Percentiles rank a stretch among this genome's conserved stretches.
These are phyloP conservation scores for Umbelopsis sp. DNA, from an alignment of 371 early-diverging fungal species.

Conservation along the genomic window DNA sequence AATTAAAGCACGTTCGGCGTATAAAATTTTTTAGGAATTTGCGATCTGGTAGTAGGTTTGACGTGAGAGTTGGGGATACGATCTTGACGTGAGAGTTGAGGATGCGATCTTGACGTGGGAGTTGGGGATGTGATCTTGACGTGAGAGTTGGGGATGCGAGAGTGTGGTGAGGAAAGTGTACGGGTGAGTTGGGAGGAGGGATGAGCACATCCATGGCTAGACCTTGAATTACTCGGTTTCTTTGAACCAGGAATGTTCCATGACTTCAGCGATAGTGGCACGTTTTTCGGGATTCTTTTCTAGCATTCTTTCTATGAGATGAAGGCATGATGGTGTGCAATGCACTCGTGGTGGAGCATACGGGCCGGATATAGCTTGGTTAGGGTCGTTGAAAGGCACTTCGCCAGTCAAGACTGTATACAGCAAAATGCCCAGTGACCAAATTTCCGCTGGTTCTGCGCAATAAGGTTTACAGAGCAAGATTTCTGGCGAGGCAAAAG, in stretches of 20 bases:
- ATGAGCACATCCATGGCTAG: background rate
- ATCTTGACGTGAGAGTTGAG: too few species aligned
- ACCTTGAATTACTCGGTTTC: slow-evolving; percentile 9
- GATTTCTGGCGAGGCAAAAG: slow-evolving; percentile 82
- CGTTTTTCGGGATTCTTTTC: slow-evolving; percentile 57
- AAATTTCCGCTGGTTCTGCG: slow-evolving; percentile 81
- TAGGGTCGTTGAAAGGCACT: slow-evolving; percentile 68
- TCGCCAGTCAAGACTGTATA: slow-evolving; percentile 79
- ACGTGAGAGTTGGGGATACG: too few species aligned
- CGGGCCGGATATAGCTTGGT: slow-evolving; percentile 51
- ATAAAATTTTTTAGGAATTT: background rate
- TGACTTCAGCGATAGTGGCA: slow-evolving; percentile 65
- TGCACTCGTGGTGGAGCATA: slow-evolving; percentile 45
- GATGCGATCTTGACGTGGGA: too few species aligned
- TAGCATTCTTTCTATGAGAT: slow-evolving; percentile 71
- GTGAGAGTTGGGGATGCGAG: too few species aligned
- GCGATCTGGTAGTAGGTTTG: too few species aligned
- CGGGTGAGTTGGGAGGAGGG: background rate
- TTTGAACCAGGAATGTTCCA: slow-evolving; percentile 66
- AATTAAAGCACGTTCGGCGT: background rate
- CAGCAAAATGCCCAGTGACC: slow-evolving; percentile 79
- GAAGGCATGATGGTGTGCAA: slow-evolving; percentile 53
- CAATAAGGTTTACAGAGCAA: slow-evolving; percentile 68
- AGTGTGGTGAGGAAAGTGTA: too few species aligned
- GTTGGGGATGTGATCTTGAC: too few species aligned